phyloP scores from a whole-genome alignment of 108 stramenopile species.

The Fragilaria radians region DNA sequence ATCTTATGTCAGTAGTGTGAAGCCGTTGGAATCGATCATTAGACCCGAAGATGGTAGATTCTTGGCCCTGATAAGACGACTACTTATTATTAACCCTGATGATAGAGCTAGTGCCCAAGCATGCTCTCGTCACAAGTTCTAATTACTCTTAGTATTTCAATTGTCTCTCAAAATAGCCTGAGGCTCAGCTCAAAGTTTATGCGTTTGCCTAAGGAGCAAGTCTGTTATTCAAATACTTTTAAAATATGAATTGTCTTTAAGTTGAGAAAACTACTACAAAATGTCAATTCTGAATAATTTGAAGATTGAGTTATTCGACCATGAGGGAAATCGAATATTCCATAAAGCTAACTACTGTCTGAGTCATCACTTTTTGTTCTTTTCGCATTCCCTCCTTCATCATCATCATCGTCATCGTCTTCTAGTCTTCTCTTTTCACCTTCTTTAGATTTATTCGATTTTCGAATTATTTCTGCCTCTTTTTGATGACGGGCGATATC shows the following conservation, averaged over 20 bases:
- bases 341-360: not conserved
- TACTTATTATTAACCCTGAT: constrained; percentile 69
- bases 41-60: constrained; percentile 38
- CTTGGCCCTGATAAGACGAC: constrained; percentile 38
- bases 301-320: too few relatives aligned
- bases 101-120: constrained; percentile 48
- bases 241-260: too few relatives aligned
- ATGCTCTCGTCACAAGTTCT: not conserved
- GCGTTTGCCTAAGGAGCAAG: too few relatives aligned
- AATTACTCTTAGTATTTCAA: too few relatives aligned
- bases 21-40: constrained; percentile 50
- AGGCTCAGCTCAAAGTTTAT: too few relatives aligned
- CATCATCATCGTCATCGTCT: constrained; percentile 1
- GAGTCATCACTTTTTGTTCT: constrained; percentile 2
- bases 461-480: not conserved
- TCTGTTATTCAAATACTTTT: too few relatives aligned
- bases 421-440: constrained; percentile 3
- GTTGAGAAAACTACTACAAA: too few relatives aligned
- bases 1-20: constrained; percentile 51
- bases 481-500: constrained; percentile 26
- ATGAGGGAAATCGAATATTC: too few relatives aligned
- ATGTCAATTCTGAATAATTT: too few relatives aligned
- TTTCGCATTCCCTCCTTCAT: constrained; percentile 1
- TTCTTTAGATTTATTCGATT: not conserved
- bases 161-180: too few relatives aligned